Base-by-base conservation (phyloP, 1,139 yeast genomes). In the Kluyveromyces marxianus region DNA sequence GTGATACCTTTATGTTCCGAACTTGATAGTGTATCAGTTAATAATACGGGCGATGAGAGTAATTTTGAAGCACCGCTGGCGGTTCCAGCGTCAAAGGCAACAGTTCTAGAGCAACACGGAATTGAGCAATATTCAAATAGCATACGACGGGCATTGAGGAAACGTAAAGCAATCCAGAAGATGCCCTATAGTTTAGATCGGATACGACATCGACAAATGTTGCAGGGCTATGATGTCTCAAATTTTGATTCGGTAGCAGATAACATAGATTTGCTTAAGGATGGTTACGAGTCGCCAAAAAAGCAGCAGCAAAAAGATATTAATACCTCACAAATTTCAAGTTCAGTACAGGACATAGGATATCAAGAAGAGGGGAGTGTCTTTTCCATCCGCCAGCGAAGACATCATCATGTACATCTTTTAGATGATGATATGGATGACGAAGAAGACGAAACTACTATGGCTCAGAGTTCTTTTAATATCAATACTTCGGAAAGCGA, bases 111-210 rank as follows among this genome's bases (percentile, higher is more conserved):
- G 21, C 21, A 14, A 14, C 21, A 14, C 10, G 27, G 7, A 7
- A 24, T 37, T 8, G 33, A 14, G 7, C 34, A 25, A 10, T 37
- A 37, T 27, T 29, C 41, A 3, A 33, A 29, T 24, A 25, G 30
- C 34, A 40, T 40, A 29, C 31, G 38, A n/a, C 45, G 60, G 48
- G 48, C 53, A 8, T 38, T 61, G 21, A 48, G 66, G 33, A 55
- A 58, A 45, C 53, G 67, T 35, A 62, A 54, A 31, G 66, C 66
- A 1, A 60, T 62, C 14, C 66, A 63, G 44, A 59, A 55, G 44
- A 55, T 58, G 56, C 66, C 66, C 2, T 63, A 63, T 42, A 63
- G 65, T 48, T 44, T 63, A 34, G 67, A 63, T 37, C 54, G 64
- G 36, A 50, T 63, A 25, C 58, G 52, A 42, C 65, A 63, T 44